Base-by-base conservation (phyloP, 148 eudicot genomes). In the Dianthus caryophyllus region DNA sequence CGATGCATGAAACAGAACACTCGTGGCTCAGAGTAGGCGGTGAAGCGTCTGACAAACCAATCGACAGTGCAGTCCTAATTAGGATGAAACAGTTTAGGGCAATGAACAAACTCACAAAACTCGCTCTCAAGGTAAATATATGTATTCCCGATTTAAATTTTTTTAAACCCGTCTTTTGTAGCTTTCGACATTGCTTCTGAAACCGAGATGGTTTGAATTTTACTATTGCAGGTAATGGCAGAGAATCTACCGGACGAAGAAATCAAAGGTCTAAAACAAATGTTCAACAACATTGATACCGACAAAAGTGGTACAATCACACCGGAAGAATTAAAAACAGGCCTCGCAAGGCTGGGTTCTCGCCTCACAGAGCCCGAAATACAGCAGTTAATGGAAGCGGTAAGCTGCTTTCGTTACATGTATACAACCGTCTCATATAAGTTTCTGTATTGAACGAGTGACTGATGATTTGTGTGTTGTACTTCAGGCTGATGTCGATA, bases 21-120 rank as follows among this genome's bases (percentile, higher is more conserved):
- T 96, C 92, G n/a, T 90, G 98, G 98, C 84, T 93, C 20, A 83
- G 66, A 80, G 87, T 84, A 85, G 92, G 80, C 2, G 96, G 95
- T 3, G 90, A 82, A 61, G 92, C 95, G 72, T 85, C 95, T 27
- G 91, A 86, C 36, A 77, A 63, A 62, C 98, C 96, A 31, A 87
- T 90, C 67, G 84, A 82, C 72, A 90, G 87, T 76, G 98, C 89
- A 53, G 98, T 93, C 36, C 83, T 89, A 21, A 76, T 61, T 39
- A 81, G 98, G 78, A 86, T 93, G 96, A 93, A 83, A 77, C 98
- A 93, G 70, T 90, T 93, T 73, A 78, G 95, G 76, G 90, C 96
- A 56, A 93, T 90, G 98, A 93, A 93, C 82, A 93, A 93, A 80
- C 72, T 93, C 48, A 86, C 88, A 74, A 87, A 84, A 71, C 87